These are phyloP conservation scores for Sedum album DNA, from an alignment of 164 flowering plant genomes.

Conservation along the genomic window DNA sequence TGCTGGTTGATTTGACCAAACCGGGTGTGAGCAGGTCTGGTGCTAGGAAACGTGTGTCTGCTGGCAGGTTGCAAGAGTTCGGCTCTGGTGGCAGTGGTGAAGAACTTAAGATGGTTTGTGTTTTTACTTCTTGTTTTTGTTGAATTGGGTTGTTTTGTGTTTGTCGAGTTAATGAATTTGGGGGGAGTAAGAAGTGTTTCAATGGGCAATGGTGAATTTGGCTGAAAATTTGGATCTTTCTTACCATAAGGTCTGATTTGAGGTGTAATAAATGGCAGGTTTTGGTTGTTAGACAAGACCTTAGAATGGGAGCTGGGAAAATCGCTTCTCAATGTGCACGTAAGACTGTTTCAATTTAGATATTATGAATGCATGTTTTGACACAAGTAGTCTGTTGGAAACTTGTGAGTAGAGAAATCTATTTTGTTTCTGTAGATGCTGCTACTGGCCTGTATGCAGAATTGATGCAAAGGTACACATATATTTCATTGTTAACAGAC, in stretches of 20 bases:
- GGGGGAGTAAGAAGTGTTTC: background rate
- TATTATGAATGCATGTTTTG: background rate
- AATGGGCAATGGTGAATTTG: background rate
- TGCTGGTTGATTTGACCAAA: background rate
- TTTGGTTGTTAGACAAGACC: slow-evolving; percentile 86
- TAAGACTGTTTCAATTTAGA: slow-evolving; percentile 26
- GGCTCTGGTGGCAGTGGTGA: slow-evolving; percentile 20
- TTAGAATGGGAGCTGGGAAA: slow-evolving; percentile 87
- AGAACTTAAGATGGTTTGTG: slow-evolving; percentile 73
- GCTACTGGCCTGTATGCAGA: slow-evolving; percentile 89
- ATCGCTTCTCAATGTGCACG: slow-evolving; percentile 99
- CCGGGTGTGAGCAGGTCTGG: background rate
- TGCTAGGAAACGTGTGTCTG: background rate
- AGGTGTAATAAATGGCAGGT: slow-evolving; percentile 41
- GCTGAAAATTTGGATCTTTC: background rate
- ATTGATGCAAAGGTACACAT: slow-evolving; percentile 59
- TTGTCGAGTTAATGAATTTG: background rate
- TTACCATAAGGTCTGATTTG: background rate
- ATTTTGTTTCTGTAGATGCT: slow-evolving; percentile 57
- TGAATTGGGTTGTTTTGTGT: slow-evolving; percentile 1
- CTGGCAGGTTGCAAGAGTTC: background rate
- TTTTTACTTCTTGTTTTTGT: background rate
- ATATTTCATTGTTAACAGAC: background rate
- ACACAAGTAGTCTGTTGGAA: background rate
- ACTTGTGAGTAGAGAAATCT: background rate